Evolutionary conservation across 495 filamentous ascomycete species (phyloP), one percentile per base, ranked within the genome.

Genomic region (Talaromyces stipitatus): DNA sequence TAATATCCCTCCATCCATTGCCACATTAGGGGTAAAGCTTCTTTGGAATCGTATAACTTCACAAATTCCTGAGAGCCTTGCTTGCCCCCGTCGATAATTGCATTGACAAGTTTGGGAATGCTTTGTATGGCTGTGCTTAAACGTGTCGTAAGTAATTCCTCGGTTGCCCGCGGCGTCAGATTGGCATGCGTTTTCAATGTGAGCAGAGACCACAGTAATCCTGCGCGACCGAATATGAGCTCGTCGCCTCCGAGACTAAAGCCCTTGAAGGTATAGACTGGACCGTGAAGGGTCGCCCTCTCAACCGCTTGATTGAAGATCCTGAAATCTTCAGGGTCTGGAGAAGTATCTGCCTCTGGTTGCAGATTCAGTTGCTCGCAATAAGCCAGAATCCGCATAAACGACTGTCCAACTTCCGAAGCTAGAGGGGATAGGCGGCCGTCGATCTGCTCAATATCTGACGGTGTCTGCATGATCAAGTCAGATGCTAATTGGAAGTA

Each of bases 21-120:
- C 66, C 75, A 79, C 77, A 78, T 79, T 58, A 79, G 59, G 5
- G 71, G 72, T 47, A 74, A 60, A 5, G 73, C 67, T 29, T 68
- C 63, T 46, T 68, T 26, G 1, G 65, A 55, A 14, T 72, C 67
- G 50, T 75, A 53, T 23, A 62, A 64, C 14, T 67, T 46, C 1
- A 57, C 60, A 55, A 66, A 75, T 16, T 66, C 61, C 6, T 55
- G 61, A 1, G 66, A 58, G 1, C 77, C 70, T 36, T 71, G 63
- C 54, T 60, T 64, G 4, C 77, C 74, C 6, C 66, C 61, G 16
- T 62, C 60, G 27, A 80, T 58, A 18, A 77, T 70, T 0, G 62
- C 60, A 50, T 69, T 61, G 22, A 78, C 55, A 6, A 78, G 47
- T 2, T 58, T 52, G 0, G 70, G 66, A 32, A 77, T 62, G 11